Conservation (phyloP, 306 rosid species). For the Oxytropis ochrocephala region DNA sequence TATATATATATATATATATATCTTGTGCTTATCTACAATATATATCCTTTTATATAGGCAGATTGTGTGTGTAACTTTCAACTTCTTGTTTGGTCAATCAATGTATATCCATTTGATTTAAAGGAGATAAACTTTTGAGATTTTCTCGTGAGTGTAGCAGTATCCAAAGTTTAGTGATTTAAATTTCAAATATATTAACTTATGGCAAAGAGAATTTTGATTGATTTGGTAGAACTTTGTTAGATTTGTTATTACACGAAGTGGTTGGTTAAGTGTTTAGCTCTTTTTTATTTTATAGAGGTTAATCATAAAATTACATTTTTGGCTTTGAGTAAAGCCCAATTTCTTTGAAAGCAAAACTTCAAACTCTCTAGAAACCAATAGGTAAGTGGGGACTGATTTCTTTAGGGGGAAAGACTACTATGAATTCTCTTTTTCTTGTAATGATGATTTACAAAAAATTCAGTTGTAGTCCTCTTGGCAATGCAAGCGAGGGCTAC, state of each 20-base stretch:
- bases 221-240: neutral
- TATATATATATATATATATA: neutral
- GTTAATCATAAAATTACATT: no score
- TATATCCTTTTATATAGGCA: neutral
- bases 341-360: no score
- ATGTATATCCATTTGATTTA: conserved; percentile 2
- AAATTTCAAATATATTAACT: neutral
- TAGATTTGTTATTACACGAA: neutral
- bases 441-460: no score
- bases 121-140: neutral
- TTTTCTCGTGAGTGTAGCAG: neutral
- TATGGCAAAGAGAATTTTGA: neutral
- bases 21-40: conserved; percentile 16
- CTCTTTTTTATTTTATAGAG: neutral
- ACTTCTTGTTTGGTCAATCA: neutral
- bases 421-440: no score
- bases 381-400: no score
- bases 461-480: no score
- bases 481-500: no score
- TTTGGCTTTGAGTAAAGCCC: no score
- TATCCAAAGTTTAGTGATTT: neutral
- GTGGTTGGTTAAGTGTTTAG: no score
- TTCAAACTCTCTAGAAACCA: no score
- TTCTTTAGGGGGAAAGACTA: no score
- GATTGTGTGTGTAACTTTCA: neutral